Evolutionary conservation across 1,284 basidiomycete species (phyloP), one percentile per base, ranked within the genome.

Genomic region (Cystobasidiaceae sp.): DNA sequence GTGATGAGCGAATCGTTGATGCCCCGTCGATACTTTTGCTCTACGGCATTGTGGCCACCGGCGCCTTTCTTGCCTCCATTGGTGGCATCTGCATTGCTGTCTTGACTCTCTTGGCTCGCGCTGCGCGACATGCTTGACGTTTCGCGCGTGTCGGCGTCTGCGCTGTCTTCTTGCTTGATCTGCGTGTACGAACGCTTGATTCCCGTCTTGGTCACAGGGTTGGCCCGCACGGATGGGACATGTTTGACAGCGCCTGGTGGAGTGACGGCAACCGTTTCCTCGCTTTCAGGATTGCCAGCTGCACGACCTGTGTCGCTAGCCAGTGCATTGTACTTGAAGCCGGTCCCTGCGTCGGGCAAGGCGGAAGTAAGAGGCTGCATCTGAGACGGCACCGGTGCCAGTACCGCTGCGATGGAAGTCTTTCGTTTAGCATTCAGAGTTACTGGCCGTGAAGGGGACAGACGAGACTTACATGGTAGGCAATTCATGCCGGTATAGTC

Each of bases 1-100:
- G 49, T 57, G 46, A 59, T 59, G 11, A 66, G 23, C n/a, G 63
- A 66, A 30, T 57, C 55, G 21, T 66, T 66, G 54, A 66, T 66
- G 23, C 63, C 63, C 4, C 55, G 32, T 15, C 63, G 17, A 27
- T 66, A 66, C 48, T 59, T 57, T 21, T 59, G 63, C 46, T 66
- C 63, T 5, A 66, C 63, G 32, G 63, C 63, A 44, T 66, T 64
- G 52, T 64, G 61, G 19, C 61, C 61, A 3, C 61, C 61, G 32
- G 41, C 32, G 15, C 43, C 56, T 46, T 48, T 41, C 28, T 61
- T 61, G 13, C n/a, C n/a, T n/a, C 11, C 28, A 32, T 27, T 37
- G 11, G 28, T 48, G 28, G 41, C 60, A 8, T 45, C 34, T 3
- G 39, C 45, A 39, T n/a, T n/a, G n/a, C n/a, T n/a, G n/a, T n/a